These are phyloP conservation scores for Gnomoniopsis smithogilvyi DNA, from an alignment of 2,329 filamentous ascomycete species.

Conservation along the genomic window DNA sequence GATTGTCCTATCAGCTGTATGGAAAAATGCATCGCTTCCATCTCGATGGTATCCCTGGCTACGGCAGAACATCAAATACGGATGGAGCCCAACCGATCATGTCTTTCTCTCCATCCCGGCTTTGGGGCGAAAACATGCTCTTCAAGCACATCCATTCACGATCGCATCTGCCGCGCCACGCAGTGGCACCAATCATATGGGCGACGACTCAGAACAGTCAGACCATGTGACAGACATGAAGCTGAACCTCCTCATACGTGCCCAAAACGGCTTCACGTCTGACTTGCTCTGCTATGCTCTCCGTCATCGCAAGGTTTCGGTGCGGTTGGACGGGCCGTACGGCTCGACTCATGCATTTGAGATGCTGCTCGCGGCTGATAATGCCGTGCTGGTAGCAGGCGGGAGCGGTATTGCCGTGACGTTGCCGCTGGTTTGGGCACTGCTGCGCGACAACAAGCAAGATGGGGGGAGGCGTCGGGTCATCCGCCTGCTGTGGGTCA, in stretches of 20 bases:
- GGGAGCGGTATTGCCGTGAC: conserved; percentile 64
- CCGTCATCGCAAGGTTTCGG: conserved; percentile 34
- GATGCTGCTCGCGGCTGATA: conserved; percentile 45
- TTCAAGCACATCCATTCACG: conserved; percentile 66
- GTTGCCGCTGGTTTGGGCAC: conserved; percentile 57
- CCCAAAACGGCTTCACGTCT: conserved; percentile 56
- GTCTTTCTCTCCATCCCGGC: conserved; percentile 59
- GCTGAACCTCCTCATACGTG: conserved; percentile 57
- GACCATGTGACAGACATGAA: conserved; percentile 37
- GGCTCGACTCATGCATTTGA: conserved; percentile 54
- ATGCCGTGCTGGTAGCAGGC: conserved; percentile 56
- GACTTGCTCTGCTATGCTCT: conserved; percentile 51
- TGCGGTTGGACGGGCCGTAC: conserved; percentile 64
- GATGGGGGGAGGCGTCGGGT: conserved; percentile 23
- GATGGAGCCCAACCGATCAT: conserved; percentile 62
- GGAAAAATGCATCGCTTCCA: conserved; percentile 26
- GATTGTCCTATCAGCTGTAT: conserved; percentile 39
- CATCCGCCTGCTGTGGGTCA: conserved; percentile 57
- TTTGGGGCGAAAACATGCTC: conserved; percentile 46
- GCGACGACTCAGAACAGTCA: neutral
- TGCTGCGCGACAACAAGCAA: conserved; percentile 26
- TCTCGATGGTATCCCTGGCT: conserved; percentile 12
- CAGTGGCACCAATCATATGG: no score
- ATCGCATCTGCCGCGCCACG: conserved; percentile 57
- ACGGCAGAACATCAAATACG: conserved; percentile 37